Evolutionary conservation across 139 green algal species (phyloP).

Genomic region (Tetraselmis striata): DNA sequence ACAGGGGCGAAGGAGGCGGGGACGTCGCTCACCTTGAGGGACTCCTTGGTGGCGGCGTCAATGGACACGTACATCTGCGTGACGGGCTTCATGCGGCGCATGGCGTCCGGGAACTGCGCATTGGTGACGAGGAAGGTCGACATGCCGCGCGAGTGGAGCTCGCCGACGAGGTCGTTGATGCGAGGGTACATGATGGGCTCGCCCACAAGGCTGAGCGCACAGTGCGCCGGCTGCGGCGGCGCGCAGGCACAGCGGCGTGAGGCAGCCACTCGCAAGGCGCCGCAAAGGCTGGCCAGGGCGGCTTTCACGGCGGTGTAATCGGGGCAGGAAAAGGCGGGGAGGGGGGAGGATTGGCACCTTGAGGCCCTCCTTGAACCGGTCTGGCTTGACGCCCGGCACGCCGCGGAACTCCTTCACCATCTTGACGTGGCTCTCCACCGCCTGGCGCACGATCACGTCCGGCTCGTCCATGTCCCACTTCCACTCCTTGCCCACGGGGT

Average conservation of each 20-base stretch:
- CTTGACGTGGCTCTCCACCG: conserved; percentile 43
- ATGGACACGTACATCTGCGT: conserved; percentile 84
- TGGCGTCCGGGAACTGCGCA: conserved; percentile 66
- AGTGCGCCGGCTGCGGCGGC: conserved; percentile 60
- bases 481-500: conserved; percentile 69
- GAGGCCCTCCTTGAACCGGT: conserved; percentile 54
- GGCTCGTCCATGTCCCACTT: conserved; percentile 68
- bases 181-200: conserved; percentile 88
- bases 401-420: conserved; percentile 77
- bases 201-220: conserved; percentile 70
- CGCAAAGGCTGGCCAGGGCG: no score
- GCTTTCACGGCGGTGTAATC: no score
- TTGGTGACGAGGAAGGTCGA: conserved; percentile 83
- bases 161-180: conserved; percentile 63
- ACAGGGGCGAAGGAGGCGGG: no score
- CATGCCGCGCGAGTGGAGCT: conserved; percentile 62
- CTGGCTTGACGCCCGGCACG: conserved; percentile 56
- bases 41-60: conserved; percentile 72
- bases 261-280: not conserved
- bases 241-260: no score
- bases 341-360: no score
- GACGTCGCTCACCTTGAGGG: conserved; percentile 75
- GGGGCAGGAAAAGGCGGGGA: no score
- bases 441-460: conserved; percentile 54
- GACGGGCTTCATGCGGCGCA: conserved; percentile 53